These are phyloP conservation scores for Aspergillus pseudoterreus DNA, from an alignment of 2,329 filamentous ascomycete genomes.

Conservation along the genomic window DNA sequence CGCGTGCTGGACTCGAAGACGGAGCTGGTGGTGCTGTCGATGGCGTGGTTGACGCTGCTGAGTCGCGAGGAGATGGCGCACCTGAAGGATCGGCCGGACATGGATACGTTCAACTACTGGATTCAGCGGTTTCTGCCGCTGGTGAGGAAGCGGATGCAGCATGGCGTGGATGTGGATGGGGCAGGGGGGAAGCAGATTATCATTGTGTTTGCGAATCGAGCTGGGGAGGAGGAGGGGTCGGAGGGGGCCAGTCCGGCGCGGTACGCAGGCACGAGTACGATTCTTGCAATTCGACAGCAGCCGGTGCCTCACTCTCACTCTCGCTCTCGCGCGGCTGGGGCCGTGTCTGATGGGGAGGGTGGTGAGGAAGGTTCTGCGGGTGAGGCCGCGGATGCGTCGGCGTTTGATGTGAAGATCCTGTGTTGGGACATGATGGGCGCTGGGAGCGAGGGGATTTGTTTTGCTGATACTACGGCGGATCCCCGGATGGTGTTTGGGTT, in stretches of 20 bases:
- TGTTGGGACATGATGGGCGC: slow-evolving; percentile 47
- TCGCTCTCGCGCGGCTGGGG: slow-evolving; percentile 12
- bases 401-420: slow-evolving; percentile 37
- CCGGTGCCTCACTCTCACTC: slow-evolving; percentile 14
- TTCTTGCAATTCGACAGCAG: slow-evolving; percentile 38
- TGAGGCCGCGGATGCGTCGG: slow-evolving; percentile 14
- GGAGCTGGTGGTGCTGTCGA: slow-evolving; percentile 55
- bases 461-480: slow-evolving; percentile 43
- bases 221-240: slow-evolving; percentile 39
- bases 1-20: slow-evolving; percentile 48
- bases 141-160: slow-evolving; percentile 30
- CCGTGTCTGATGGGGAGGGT: slow-evolving; percentile 4
- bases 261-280: slow-evolving; percentile 48
- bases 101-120: slow-evolving; percentile 63
- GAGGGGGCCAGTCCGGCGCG: slow-evolving; percentile 37
- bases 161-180: slow-evolving; percentile 25
- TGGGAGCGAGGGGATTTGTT: slow-evolving; percentile 42
- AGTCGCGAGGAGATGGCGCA: slow-evolving; percentile 45
- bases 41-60: slow-evolving; percentile 60
- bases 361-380: slow-evolving; percentile 13
- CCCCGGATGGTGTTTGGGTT: slow-evolving; percentile 39
- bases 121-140: slow-evolving; percentile 56
- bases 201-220: slow-evolving; percentile 46
- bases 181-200: slow-evolving; percentile 34
- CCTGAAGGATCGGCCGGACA: slow-evolving; percentile 48